These are phyloP conservation scores for Helminthosporium solani DNA, from an alignment of 2,329 filamentous ascomycete genomes.

Conservation along the genomic window DNA sequence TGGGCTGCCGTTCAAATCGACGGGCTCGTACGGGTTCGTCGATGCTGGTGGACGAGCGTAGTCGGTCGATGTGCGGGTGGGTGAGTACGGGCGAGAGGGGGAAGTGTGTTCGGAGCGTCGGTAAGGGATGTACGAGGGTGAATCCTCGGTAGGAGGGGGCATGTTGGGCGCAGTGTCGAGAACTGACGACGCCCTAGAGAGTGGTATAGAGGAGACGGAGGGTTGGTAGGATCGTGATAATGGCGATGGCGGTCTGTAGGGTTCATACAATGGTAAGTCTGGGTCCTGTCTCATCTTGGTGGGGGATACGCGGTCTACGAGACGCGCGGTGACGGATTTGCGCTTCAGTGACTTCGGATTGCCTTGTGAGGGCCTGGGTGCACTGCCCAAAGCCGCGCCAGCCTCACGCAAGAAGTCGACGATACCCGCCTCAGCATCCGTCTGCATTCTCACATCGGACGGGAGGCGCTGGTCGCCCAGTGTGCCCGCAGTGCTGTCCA, in stretches of 20 bases:
- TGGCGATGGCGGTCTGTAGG: slow-evolving; percentile 45
- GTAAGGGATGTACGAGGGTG: slow-evolving; percentile 65
- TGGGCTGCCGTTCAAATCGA: slow-evolving; percentile 85
- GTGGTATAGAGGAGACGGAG: slow-evolving; percentile 45
- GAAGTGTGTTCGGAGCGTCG: slow-evolving; percentile 52
- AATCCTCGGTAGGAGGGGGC: slow-evolving; percentile 60
- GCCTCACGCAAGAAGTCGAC: slow-evolving; percentile 49
- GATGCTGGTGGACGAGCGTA: slow-evolving; percentile 71
- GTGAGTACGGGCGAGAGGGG: slow-evolving; percentile 53
- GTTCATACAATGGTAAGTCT: slow-evolving; percentile 41
- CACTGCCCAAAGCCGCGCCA: slow-evolving; percentile 27
- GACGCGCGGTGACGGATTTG: slow-evolving; percentile 25
- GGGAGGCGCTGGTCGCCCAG: slow-evolving; percentile 29
- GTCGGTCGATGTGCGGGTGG: slow-evolving; percentile 57
- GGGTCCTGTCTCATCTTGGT: slow-evolving; percentile 25
- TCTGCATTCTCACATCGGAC: slow-evolving; percentile 32
- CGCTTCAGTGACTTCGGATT: slow-evolving; percentile 25
- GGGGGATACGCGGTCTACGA: slow-evolving; percentile 23
- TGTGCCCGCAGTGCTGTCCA: slow-evolving; percentile 36
- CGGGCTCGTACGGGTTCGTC: slow-evolving; percentile 75
- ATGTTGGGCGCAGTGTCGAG: slow-evolving; percentile 53
- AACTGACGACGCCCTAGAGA: slow-evolving; percentile 53
- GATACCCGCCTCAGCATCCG: slow-evolving; percentile 41
- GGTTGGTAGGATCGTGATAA: slow-evolving; percentile 53
- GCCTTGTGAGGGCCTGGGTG: slow-evolving; percentile 12